Conservation (phyloP, 2,329 filamentous ascomycete species). For the Claviceps citrina region DNA sequence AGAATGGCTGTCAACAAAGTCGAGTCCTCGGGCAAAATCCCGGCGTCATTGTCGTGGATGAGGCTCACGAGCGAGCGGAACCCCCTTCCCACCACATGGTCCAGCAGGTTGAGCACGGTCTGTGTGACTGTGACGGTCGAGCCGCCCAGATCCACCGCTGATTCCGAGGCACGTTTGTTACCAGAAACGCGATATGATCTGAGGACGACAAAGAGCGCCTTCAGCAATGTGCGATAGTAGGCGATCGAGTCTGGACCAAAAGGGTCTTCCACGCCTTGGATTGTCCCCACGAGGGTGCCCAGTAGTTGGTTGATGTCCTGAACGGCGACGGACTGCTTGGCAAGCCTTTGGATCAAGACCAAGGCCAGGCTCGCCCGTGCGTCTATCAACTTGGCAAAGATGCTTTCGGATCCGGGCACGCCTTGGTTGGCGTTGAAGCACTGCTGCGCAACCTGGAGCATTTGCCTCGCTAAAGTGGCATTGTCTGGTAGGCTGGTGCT, state of each 20-base stretch:
- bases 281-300: slow-evolving; percentile 33
- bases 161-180: slow-evolving; percentile 15
- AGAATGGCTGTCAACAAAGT: slow-evolving; percentile 76
- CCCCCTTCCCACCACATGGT: slow-evolving; percentile 62
- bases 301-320: slow-evolving; percentile 38
- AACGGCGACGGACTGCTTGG: slow-evolving; percentile 37
- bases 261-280: slow-evolving; percentile 38
- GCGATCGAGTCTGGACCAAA: slow-evolving; percentile 36
- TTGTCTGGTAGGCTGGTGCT: slow-evolving; percentile 45
- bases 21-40: slow-evolving; percentile 59
- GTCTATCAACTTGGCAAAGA: slow-evolving; percentile 68
- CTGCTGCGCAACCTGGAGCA: slow-evolving; percentile 59
- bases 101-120: slow-evolving; percentile 63
- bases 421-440: slow-evolving; percentile 67
- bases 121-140: slow-evolving; percentile 34
- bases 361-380: slow-evolving; percentile 68
- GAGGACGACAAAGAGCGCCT: slow-evolving; percentile 70
- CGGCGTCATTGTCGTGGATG: slow-evolving; percentile 58
- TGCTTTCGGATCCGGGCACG: slow-evolving; percentile 55
- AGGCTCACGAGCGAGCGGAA: slow-evolving; percentile 69
- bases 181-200: slow-evolving; percentile 40
- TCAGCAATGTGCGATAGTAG: slow-evolving; percentile 73
- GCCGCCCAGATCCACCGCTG: slow-evolving; percentile 19
- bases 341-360: slow-evolving; percentile 65
- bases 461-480: slow-evolving; percentile 45